A percentile compares a stretch with the other conserved stretches of the same genome.
phyloP scores from a whole-genome alignment of 2,329 filamentous ascomycete species.

The Pestalotiopsis sp. region DNA sequence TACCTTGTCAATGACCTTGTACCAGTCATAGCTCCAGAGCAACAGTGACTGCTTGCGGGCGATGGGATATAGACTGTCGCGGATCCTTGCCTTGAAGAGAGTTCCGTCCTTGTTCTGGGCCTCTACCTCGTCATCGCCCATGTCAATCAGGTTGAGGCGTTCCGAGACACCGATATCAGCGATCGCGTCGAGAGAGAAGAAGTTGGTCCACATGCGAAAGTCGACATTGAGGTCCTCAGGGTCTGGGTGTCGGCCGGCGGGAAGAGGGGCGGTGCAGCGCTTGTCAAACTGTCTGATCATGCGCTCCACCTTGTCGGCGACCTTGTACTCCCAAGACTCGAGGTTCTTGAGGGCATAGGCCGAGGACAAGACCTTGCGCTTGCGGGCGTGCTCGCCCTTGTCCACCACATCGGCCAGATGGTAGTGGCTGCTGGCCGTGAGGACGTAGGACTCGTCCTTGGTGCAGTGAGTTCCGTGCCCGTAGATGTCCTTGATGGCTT shows the following conservation, averaged over 20 bases:
- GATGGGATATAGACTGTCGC: conserved; percentile 53
- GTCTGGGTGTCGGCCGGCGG: conserved; percentile 27
- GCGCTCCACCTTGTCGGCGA: conserved; percentile 51
- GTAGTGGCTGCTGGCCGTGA: conserved; percentile 48
- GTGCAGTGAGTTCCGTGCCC: conserved; percentile 52
- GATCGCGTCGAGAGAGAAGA: conserved; percentile 60
- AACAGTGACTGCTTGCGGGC: conserved; percentile 52
- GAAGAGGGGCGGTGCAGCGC: conserved; percentile 40
- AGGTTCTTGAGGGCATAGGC: conserved; percentile 57
- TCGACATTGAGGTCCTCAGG: conserved; percentile 48
- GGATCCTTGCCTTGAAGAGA: conserved; percentile 46
- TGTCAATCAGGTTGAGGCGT: conserved; percentile 53
- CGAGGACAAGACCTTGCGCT: conserved; percentile 51
- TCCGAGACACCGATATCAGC: conserved; percentile 57
- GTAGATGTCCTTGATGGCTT: conserved; percentile 54
- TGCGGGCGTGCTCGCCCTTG: conserved; percentile 52
- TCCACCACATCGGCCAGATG: conserved; percentile 56
- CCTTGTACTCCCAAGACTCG: conserved; percentile 57
- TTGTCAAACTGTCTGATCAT: conserved; percentile 46
- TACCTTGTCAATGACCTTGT: conserved; percentile 47
- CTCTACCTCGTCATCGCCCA: conserved; percentile 45
- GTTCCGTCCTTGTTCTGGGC: conserved; percentile 48
- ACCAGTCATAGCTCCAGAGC: conserved; percentile 55
- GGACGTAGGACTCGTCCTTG: conserved; percentile 51
- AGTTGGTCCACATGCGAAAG: conserved; percentile 54